Base-by-base conservation (phyloP, 2,329 filamentous ascomycete genomes). In the Microcera coccophila region DNA sequence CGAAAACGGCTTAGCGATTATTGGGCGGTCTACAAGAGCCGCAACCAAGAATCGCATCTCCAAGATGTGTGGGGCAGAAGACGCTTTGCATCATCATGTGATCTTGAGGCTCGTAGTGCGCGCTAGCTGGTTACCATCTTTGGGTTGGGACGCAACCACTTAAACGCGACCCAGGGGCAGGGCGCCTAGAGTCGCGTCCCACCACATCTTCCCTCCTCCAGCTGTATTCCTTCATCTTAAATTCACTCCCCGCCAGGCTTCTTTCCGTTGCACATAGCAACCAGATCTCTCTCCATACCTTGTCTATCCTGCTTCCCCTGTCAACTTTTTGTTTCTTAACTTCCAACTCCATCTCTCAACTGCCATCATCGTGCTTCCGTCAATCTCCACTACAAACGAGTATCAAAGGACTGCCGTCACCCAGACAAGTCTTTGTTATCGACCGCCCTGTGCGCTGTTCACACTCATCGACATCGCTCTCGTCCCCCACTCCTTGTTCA, bases 231-330 rank as follows among this genome's bases (percentile, higher is more conserved):
- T 37, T 20, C 36, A 32, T 44, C 42, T 34, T 47, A 36, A 22
- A 39, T 39, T 42, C 5, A 45, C 31, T 39, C 20, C 20, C 41
- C 40, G n/a, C 29, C 40, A 33, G 29, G 38, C 31, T 35, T 20
- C n/a, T 21, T 9, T 14, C 35, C 21, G 8, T 14, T 37, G 9
- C 21, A 37, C 35, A 22, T 9, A n/a, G 21, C 37, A 16, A 28
- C 39, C 17, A 10, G 16, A 22, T 15, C 15, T 20, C 34, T 4
- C 20, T 12, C 4, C 34, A n/a, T 4, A 4, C 18, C 20, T n/a
- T 8, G 5, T 32, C 15, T 17, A 28, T n/a, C 22, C 29, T 32
- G 29, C 12, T 32, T 32, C 29, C 7, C n/a, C 12, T 17, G 5
- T 17, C 29, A n/a, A 17, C 29, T 32, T 32, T 32, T 17, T 32